Base-by-base conservation (phyloP, 1,139 yeast species). In the Nadsonia commutata region DNA sequence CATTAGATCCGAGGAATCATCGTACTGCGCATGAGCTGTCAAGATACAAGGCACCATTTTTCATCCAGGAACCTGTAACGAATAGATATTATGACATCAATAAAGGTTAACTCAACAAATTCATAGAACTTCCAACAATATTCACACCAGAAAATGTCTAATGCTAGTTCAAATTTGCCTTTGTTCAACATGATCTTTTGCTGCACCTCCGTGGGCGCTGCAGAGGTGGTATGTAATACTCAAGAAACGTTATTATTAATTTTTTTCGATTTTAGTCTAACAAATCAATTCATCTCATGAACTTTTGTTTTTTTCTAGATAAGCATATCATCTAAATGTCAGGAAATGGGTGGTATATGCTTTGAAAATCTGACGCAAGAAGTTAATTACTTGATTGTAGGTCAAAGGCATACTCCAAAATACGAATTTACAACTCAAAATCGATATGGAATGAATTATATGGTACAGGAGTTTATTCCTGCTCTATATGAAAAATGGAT, bases 301-400 rank as follows among this genome's bases (percentile, higher is more conserved):
- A 37, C n/a, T 20, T 21, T 20, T 17, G 19, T 20, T 16, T 42
- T 39, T 2, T 38, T 38, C 38, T 42, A 41, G 20, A 37, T 33
- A 20, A 48, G 20, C 46, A 48, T 22, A 48, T 50, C 37, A 46
- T 31, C 45, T 44, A 17, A 36, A 70, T 53, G 66, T 80, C 44
- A 60, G 60, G 62, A 68, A 1, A 68, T 82, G 68, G 94, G 94
- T 1, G 94, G 90, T 0, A 56, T 56, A 7, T 74, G 73, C 52
- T 68, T 69, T 47, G 67, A 69, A 40, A 80, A 80, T 53, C 64
- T 83, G 49, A 77, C 78, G 71, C 72, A 78, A 42, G 84, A 78
- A 56, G 82, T 79, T 8, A 70, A 73, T 42, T 74, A 73, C 48
- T 61, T 84, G 39, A 66, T 84, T 3, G 88, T 82, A 18, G 93